A percentile compares a stretch with the other conserved stretches of the same genome.
Conservation (phyloP, 2,329 filamentous ascomycete species). For the Parafenestella ontariensis region DNA sequence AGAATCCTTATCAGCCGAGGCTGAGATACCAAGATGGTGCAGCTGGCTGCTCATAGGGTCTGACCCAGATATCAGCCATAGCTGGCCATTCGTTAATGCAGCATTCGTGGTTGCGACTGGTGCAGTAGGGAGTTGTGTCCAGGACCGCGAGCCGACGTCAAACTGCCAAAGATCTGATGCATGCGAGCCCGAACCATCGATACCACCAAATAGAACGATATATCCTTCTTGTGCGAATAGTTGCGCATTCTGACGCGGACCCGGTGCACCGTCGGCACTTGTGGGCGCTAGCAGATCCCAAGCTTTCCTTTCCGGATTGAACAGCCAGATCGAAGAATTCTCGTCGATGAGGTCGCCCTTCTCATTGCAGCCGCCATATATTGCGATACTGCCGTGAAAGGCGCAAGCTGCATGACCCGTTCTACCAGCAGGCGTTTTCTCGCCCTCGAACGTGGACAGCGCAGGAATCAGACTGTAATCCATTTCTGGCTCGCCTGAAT, state of each 20-base stretch:
- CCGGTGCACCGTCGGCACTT: slow-evolving; percentile 22
- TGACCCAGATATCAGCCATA: slow-evolving; percentile 50
- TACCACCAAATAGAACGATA: slow-evolving; percentile 38
- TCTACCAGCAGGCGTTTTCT: slow-evolving; percentile 43
- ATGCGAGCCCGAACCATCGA: slow-evolving; percentile 27
- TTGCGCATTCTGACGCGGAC: slow-evolving; percentile 26
- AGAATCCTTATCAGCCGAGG: slow-evolving; percentile 24
- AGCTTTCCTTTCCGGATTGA: slow-evolving; percentile 39
- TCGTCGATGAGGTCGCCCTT: slow-evolving; percentile 43
- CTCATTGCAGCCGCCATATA: slow-evolving; percentile 51
- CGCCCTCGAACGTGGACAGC: slow-evolving; percentile 39
- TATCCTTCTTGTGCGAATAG: slow-evolving; percentile 28
- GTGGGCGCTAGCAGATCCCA: slow-evolving; percentile 32
- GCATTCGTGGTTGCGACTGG: slow-evolving; percentile 44
- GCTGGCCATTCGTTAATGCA: slow-evolving; percentile 44
- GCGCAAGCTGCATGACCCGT: slow-evolving; percentile 51
- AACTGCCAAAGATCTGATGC: slow-evolving; percentile 40
- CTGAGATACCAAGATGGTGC: slow-evolving; percentile 33
- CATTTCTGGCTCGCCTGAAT: slow-evolving; percentile 41
- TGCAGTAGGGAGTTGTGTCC: slow-evolving; percentile 35
- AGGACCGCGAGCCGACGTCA: slow-evolving; percentile 24
- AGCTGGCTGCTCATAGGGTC: slow-evolving; percentile 41
- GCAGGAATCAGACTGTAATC: slow-evolving; percentile 55
- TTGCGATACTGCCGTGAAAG: slow-evolving; percentile 48
- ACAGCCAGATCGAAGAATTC: slow-evolving; percentile 51